Percentiles rank a stretch among this genome's conserved stretches.
Evolutionary conservation across 2,329 filamentous ascomycete genomes (phyloP).

Genomic region (Fusarium sp.): DNA sequence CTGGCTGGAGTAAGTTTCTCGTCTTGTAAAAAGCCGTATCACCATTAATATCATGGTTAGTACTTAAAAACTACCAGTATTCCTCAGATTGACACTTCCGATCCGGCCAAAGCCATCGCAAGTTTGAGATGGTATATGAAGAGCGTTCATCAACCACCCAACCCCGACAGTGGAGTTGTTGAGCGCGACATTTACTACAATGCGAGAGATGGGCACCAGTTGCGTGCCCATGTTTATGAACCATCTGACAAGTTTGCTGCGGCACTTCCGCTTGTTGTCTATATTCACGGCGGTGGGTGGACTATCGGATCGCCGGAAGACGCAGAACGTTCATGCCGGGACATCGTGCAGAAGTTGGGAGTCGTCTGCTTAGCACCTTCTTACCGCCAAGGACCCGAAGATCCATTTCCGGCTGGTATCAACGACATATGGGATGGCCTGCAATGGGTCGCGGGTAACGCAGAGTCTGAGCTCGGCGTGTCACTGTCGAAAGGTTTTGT

Average conservation of each 20-base stretch:
- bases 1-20: not conserved
- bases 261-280: not conserved
- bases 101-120: not conserved
- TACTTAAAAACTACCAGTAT: not conserved
- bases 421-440: slow-evolving; percentile 5
- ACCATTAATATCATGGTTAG: not conserved
- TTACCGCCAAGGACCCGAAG: not conserved
- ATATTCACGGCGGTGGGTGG: slow-evolving; percentile 9
- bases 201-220: not conserved
- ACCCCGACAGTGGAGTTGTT: not conserved
- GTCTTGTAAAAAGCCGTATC: accelerated
- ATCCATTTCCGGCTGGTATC: slow-evolving; percentile 3
- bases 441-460: not conserved
- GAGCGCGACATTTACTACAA: slow-evolving; percentile 6
- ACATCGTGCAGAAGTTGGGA: not conserved
- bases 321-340: not conserved
- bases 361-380: slow-evolving; percentile 2
- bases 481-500: not conserved
- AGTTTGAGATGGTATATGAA: slow-evolving; percentile 15
- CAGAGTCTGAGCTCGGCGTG: not conserved
- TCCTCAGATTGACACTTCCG: slow-evolving; percentile 5
- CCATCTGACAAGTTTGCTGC: accelerated
- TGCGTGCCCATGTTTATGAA: not conserved
- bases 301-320: slow-evolving; percentile 12
- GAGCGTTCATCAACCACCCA: not conserved